phyloP scores from a whole-genome alignment of 2,329 filamentous ascomycete species.

The Venturia asperata region DNA sequence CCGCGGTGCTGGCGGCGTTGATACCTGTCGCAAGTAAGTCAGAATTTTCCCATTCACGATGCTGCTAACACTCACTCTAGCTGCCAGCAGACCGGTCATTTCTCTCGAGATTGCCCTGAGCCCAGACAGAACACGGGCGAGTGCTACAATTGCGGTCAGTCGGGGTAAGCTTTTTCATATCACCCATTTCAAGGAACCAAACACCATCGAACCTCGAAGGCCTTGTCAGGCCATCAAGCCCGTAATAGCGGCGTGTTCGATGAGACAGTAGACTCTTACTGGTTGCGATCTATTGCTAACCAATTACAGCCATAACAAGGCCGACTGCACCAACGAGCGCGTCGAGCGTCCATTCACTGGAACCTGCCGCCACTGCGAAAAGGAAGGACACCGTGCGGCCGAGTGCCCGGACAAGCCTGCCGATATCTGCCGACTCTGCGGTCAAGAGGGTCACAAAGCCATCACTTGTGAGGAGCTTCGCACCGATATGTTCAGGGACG shows the following conservation, averaged over 20 bases:
- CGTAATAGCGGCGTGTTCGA: not conserved
- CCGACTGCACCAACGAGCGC: slow-evolving; percentile 52
- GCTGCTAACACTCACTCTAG: slow-evolving; percentile 24
- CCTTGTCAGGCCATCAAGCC: not conserved
- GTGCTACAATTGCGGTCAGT: slow-evolving; percentile 56
- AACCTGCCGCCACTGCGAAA: slow-evolving; percentile 52
- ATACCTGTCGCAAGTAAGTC: slow-evolving; percentile 38
- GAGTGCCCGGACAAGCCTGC: slow-evolving; percentile 58
- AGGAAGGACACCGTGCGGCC: slow-evolving; percentile 49
- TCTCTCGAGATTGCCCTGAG: slow-evolving; percentile 43
- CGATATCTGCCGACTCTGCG: slow-evolving; percentile 48
- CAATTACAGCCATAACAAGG: slow-evolving; percentile 50
- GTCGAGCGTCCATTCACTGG: slow-evolving; percentile 48
- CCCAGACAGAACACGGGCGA: slow-evolving; percentile 37
- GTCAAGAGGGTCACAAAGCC: slow-evolving; percentile 40
- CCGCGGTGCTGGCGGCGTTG: slow-evolving; percentile 26
- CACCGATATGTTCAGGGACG: slow-evolving; percentile 23
- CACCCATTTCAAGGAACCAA: not conserved
- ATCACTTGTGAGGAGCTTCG: slow-evolving; percentile 41
- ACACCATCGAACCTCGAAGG: not conserved
- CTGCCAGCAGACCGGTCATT: slow-evolving; percentile 39
- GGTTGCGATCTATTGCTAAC: not conserved
- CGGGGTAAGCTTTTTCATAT: slow-evolving; percentile 34
- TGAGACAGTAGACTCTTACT: not conserved
- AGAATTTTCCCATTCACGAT: not conserved